Evolutionary conservation across 495 filamentous ascomycete species (phyloP), one percentile per base, ranked within the genome.

Genomic region (Talaromyces borbonicus): DNA sequence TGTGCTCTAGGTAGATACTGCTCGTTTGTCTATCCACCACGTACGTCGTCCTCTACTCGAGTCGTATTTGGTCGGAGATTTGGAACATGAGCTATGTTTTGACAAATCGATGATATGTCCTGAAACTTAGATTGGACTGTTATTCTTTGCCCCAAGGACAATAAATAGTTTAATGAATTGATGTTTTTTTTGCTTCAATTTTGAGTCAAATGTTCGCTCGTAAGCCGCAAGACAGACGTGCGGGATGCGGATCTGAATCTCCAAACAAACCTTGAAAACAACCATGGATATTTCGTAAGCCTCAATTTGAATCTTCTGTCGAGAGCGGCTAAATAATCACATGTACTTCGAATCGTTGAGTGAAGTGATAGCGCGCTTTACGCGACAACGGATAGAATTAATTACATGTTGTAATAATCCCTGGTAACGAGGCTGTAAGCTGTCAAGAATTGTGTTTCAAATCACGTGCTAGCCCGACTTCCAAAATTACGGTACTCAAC

Each of bases 141-240:
- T 41, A 41, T 41, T 16, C 8, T 25, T 18, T 41, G 20, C 6
- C 26, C 26, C 20, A 2, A 41, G 14, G 38, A 41, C 38, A 41
- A 41, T 41, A 41, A 41, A 41, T 41, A 41, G 7, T 41, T 40
- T 41, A 41, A 41, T 41, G 38, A 41, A 25, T 26, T 41, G 20
- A 26, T 25, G 20, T 41, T 41, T 12, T 41, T 26, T 9, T 18
- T 5, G 27, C 6, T 30, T 12, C 27, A 12, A 7, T 12, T 6
- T 30, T 12, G n/a, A n/a, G n/a, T n/a, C n/a, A n/a, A n/a, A n/a
- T n/a, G n/a, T n/a, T n/a, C n/a, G n/a, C n/a, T n/a, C 5, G 26
- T 29, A 29, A 29, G 6, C 26, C 5, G 26, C 26, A 29, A 29
- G 26, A 29, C 26, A n/a, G n/a, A n/a, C n/a, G n/a, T n/a, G n/a